Evolutionary conservation across 2,329 filamentous ascomycete genomes (phyloP), one percentile per base, ranked within the genome.

Genomic region (Hymenoscyphus occultus): DNA sequence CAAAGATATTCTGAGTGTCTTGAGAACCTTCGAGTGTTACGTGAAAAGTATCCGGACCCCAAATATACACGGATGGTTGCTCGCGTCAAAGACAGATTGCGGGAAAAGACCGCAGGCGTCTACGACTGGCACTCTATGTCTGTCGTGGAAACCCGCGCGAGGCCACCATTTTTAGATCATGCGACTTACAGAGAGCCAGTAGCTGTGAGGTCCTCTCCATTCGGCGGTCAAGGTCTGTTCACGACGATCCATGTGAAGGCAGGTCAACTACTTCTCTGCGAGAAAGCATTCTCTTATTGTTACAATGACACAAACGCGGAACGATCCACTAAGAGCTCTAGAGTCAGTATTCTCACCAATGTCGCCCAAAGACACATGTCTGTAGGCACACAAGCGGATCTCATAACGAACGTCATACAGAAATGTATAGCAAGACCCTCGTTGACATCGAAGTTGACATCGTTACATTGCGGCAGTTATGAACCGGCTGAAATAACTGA

Each of bases 211-310:
- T 45, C 14, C 16, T 45, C 42, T 16, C 42, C 42, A 7, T 16
- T 16, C 9, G 14, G 42, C 7, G 42, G 42, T 16, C 16, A 45
- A 16, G 42, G 42, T 19, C 42, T 45, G 9, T 45, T 45, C 39
- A 59, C 19, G 9, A 59, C 35, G 2, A 59, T 9, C 5, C 16
- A 39, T 39, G 58, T 59, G 35, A 39, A 59, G 35, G 58, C 58
- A 40, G 58, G 58, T n/a, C n/a, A 59, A 14, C 58, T 59, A 28
- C 58, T 59, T 7, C 58, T 59, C 40, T 59, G 58, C 28, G 58
- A 60, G 22, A 60, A 60, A 13, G 58, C 58, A 13, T 60, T 48
- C 28, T 60, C 58, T 60, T 45, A 28, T 40, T 40, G 58, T 19
- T 39, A 16, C 19, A 9, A 16, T 22, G 22, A 56, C 31, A 45